Evolutionary conservation across 257 asterid genomes (phyloP).

Genomic region (Eustoma russellianum): DNA sequence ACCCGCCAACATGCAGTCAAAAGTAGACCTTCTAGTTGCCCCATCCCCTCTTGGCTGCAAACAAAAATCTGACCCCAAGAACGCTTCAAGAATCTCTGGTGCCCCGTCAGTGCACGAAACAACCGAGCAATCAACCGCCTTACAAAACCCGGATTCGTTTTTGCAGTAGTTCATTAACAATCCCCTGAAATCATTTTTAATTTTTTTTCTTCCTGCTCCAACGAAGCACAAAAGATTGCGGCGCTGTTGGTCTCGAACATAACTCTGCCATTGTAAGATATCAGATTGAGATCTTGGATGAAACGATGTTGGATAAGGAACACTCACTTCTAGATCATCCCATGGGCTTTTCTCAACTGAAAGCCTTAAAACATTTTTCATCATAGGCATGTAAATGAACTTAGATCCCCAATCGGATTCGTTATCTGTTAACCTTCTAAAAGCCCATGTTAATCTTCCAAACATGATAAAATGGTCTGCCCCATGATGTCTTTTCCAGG

Average conservation of each 20-base stretch:
- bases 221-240: slow-evolving; percentile 44
- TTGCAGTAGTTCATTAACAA: slow-evolving; percentile 31
- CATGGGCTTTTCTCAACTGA: slow-evolving; percentile 65
- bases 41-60: slow-evolving; percentile 73
- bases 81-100: slow-evolving; percentile 25
- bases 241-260: slow-evolving; percentile 32
- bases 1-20: slow-evolving; percentile 78
- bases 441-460: slow-evolving; percentile 72
- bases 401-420: slow-evolving; percentile 53
- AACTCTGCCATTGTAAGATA: slow-evolving; percentile 47
- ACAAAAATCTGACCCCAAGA: slow-evolving; percentile 58
- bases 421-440: slow-evolving; percentile 57
- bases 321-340: slow-evolving; percentile 52
- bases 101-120: slow-evolving; percentile 35
- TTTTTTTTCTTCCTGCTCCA: slow-evolving; percentile 41
- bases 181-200: slow-evolving; percentile 40
- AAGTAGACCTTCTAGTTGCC: slow-evolving; percentile 46
- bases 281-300: slow-evolving; percentile 54
- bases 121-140: slow-evolving; percentile 49
- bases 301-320: slow-evolving; percentile 84
- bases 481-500: slow-evolving; percentile 52
- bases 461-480: slow-evolving; percentile 67
- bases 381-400: slow-evolving; percentile 52
- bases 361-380: slow-evolving; percentile 53
- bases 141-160: slow-evolving; percentile 34